Evolutionary conservation across 352 stramenopile genomes (phyloP).

Genomic region (Globisporangium sylvaticum): DNA sequence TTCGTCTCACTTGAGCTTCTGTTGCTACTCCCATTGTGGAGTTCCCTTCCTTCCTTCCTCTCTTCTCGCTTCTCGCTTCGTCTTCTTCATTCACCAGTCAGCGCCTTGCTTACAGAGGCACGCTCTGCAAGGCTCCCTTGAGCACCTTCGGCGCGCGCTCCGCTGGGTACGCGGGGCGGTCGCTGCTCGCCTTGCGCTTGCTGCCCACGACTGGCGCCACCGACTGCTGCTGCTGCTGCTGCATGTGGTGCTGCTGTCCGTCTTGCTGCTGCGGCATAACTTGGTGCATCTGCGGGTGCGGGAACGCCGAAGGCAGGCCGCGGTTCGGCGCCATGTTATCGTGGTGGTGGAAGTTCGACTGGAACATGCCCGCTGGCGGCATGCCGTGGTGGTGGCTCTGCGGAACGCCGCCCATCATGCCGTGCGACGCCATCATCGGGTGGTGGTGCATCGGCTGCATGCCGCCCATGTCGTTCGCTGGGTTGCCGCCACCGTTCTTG

Average conservation of each 20-base stretch:
- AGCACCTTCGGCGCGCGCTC: constrained; percentile 21
- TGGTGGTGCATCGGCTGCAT: constrained; percentile 29
- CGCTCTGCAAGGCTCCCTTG: constrained; percentile 16
- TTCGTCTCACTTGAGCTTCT: constrained; percentile 4
- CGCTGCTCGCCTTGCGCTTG: constrained; percentile 44
- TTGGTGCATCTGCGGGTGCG: constrained; percentile 46
- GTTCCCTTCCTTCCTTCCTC: background rate
- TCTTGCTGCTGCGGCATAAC: constrained; percentile 32
- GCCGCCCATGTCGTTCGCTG: constrained; percentile 1
- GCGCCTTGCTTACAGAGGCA: background rate
- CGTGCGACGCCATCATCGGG: constrained; percentile 25
- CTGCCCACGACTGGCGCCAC: constrained; percentile 22
- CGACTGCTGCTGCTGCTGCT: constrained; percentile 38
- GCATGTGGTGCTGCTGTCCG: constrained; percentile 34
- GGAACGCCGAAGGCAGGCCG: constrained; percentile 45
- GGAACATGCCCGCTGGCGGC: constrained; percentile 19
- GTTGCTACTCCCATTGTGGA: constrained; percentile 8
- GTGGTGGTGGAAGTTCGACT: constrained; percentile 19
- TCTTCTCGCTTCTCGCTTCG: background rate
- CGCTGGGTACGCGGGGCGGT: constrained; percentile 15
- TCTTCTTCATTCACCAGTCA: too few relatives aligned
- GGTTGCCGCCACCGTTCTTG: constrained; percentile 15
- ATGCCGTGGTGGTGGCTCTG: constrained; percentile 23
- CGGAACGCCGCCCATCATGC: constrained; percentile 7
- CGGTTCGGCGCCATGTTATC: constrained; percentile 18